These are phyloP conservation scores for Fusarium nurragi DNA, from an alignment of 2,329 filamentous ascomycete species.

Conservation along the genomic window DNA sequence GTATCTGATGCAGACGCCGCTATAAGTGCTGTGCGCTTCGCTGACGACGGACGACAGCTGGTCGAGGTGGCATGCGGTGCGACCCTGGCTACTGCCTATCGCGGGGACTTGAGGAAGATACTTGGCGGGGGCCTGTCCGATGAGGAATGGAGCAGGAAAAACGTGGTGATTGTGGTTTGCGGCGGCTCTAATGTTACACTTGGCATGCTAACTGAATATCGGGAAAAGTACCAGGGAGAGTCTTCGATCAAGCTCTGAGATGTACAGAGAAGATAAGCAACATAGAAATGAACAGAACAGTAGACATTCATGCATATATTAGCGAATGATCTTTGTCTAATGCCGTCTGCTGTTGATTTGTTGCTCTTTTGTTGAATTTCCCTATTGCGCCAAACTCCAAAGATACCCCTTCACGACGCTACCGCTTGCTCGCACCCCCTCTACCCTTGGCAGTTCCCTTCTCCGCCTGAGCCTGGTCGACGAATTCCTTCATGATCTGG, in stretches of 20 bases:
- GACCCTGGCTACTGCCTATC: conserved; percentile 75
- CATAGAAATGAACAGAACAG: not conserved
- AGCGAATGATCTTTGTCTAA: not conserved
- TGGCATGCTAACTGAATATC: conserved; percentile 68
- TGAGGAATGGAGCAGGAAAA: conserved; percentile 70
- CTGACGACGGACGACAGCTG: conserved; percentile 82
- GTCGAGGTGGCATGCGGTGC: conserved; percentile 90
- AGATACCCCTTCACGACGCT: conserved; percentile 20
- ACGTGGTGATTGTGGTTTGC: conserved; percentile 86
- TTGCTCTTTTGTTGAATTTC: not conserved
- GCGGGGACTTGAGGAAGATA: conserved; percentile 67
- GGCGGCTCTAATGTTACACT: conserved; percentile 76
- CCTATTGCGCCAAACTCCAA: conserved; percentile 27
- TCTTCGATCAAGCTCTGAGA: conserved; percentile 46
- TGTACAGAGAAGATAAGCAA: not conserved
- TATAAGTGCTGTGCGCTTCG: conserved; percentile 77
- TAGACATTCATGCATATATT: not conserved
- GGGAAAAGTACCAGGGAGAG: conserved; percentile 54
- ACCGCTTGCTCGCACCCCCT: conserved; percentile 49
- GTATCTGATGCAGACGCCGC: conserved; percentile 74
- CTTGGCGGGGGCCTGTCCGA: conserved; percentile 63
- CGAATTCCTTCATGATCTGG: conserved; percentile 74
- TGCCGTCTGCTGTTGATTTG: not conserved
- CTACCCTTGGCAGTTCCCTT: conserved; percentile 41
- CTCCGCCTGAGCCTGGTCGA: conserved; percentile 68